Base-by-base conservation (phyloP, 352 stramenopile species). In the Thalassiosira delicatula region DNA sequence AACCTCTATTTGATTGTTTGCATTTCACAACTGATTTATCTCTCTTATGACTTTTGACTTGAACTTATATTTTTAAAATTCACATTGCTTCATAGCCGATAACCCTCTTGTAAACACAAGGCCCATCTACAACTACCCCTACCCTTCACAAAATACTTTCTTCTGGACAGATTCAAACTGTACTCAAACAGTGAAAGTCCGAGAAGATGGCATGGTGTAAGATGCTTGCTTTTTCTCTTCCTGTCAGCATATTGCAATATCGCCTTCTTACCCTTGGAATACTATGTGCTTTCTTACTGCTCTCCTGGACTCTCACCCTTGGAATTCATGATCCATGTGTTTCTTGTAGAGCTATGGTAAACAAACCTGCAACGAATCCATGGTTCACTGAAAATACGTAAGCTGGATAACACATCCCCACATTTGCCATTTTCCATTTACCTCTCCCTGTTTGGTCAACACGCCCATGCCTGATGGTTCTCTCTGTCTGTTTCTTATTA, bases 91-190 rank as follows among this genome's bases (percentile, higher is more conserved):
- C 23, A 2, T 30, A 59, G 82, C 82, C 21, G 65, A 81, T 42
- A 70, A 77, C 32, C 78, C 70, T 19, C 56, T 85, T 23, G 78
- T 88, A 17, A 85, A 81, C 49, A 76, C 37, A 12, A 53, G 70
- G 40, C 70, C 67, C 2, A 44, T 70, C 8, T 89, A 89, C 30
- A 85, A 77, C 61, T 75, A 77, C 40, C 60, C 67, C 25, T 81
- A 76, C 44, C 82, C 82, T n/a, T 75, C 56, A 17, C 49, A 29
- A 56, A 89, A 89, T 65, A 84, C 65, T 4, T 86, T 80, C 21
- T 89, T 81, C 30, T 89, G 83, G 83, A 89, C 83, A 49, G 57
- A 82, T 66, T 33, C 70, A 40, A 46, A 35, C 1, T 89, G 83
- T 60, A 67, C 44, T 74, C 65, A 77, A 57, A 60, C 35, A 66